Percentiles rank a stretch among this genome's conserved stretches.
Evolutionary conservation across 768 basidiomycete genomes (phyloP).

Genomic region (Leucogyrophana mollusca): DNA sequence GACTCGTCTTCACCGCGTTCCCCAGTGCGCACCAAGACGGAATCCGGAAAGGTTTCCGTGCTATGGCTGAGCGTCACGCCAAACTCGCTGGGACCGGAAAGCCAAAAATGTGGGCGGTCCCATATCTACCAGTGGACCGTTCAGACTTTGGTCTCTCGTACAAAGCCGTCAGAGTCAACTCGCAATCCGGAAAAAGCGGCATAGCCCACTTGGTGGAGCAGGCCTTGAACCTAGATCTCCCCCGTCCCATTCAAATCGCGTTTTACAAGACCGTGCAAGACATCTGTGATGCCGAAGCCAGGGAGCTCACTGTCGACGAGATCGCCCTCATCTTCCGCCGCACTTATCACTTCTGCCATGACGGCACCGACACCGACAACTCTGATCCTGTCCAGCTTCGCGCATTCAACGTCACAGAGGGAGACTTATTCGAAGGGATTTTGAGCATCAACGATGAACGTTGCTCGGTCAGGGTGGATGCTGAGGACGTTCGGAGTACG

Average conservation of each 20-base stretch:
- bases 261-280: constrained; percentile 94
- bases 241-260: constrained; percentile 91
- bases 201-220: constrained; percentile 97
- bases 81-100: constrained; percentile 58
- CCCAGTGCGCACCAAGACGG: constrained; percentile 98
- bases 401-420: constrained; percentile 31
- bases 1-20: constrained; percentile 98
- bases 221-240: constrained; percentile 86
- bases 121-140: constrained; percentile 96
- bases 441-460: background rate
- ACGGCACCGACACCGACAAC: constrained; percentile 53
- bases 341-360: constrained; percentile 74
- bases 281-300: constrained; percentile 89
- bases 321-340: constrained; percentile 86
- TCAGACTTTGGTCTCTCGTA: constrained; percentile 93
- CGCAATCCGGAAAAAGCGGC: constrained; percentile 97
- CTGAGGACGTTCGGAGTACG: constrained; percentile 46
- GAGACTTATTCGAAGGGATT: constrained; percentile 43
- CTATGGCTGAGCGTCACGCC: constrained; percentile 62
- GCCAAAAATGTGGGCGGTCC: constrained; percentile 81
- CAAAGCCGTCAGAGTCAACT: constrained; percentile 99
- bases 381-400: background rate
- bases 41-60: constrained; percentile 98
- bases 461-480: constrained; percentile 44
- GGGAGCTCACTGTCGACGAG: constrained; percentile 94